Evolutionary conservation across 768 basidiomycete species (phyloP).

Genomic region (Termitomyces sp.): DNA sequence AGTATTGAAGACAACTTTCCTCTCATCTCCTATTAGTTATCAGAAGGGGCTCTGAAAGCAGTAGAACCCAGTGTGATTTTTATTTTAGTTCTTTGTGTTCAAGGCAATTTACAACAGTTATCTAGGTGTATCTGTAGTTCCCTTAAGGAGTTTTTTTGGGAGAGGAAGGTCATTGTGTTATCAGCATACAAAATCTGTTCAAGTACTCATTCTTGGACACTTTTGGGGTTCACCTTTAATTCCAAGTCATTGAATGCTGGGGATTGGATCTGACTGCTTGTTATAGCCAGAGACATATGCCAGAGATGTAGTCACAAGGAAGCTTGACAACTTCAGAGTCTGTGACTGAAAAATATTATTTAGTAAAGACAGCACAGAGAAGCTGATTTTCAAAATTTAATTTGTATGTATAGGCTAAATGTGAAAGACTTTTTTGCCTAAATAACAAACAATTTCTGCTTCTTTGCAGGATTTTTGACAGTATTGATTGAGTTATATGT

Average conservation of each 20-base stretch:
- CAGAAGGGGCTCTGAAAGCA: too few species aligned
- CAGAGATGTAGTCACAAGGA: neutral
- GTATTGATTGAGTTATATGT: too few species aligned
- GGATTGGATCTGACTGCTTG: neutral
- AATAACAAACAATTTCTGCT: neutral
- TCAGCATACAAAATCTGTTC: too few species aligned
- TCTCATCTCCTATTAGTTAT: too few species aligned
- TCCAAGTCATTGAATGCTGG: neutral
- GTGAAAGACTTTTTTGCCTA: neutral
- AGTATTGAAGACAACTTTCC: too few species aligned
- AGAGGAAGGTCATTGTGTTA: too few species aligned
- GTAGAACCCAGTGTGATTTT: too few species aligned
- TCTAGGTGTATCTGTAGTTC: too few species aligned
- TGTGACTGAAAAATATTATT: neutral
- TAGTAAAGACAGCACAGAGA: neutral
- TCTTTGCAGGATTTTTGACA: neutral
- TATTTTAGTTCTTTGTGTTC: too few species aligned
- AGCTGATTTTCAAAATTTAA: neutral
- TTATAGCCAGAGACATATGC: neutral
- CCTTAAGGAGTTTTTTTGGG: too few species aligned
- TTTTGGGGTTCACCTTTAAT: neutral
- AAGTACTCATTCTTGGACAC: too few species aligned
- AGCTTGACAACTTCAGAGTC: slow-evolving; percentile 11
- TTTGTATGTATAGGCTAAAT: neutral
- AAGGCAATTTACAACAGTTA: too few species aligned